These are phyloP conservation scores for Ilyonectria destructans DNA, from an alignment of 2,329 filamentous ascomycete genomes.

Conservation along the genomic window DNA sequence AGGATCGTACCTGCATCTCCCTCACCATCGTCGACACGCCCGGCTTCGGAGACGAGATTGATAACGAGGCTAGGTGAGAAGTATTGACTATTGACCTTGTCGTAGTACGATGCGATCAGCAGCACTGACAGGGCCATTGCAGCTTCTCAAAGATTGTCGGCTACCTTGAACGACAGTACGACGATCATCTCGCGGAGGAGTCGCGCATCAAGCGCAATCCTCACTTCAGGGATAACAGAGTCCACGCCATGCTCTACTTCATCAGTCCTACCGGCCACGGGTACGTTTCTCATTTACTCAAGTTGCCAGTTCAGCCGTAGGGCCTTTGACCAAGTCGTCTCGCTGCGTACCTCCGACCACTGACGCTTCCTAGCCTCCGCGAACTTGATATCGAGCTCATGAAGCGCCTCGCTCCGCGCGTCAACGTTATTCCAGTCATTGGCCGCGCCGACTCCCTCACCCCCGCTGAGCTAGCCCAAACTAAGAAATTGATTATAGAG, in stretches of 20 bases:
- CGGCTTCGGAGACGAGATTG: conserved; percentile 98
- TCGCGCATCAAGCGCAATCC: conserved; percentile 99
- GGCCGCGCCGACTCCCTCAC: conserved; percentile 98
- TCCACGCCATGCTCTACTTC: conserved; percentile 98
- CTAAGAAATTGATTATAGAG: conserved; percentile 99
- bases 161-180: conserved; percentile 99
- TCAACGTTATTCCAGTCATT: conserved; percentile 99
- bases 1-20: conserved; percentile 98
- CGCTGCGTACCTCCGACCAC: too few relatives aligned
- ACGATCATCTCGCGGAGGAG: conserved; percentile 99
- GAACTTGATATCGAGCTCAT: conserved; percentile 99
- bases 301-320: neutral
- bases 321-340: too few relatives aligned
- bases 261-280: conserved; percentile 98
- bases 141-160: conserved; percentile 98
- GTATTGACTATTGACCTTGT: too few relatives aligned
- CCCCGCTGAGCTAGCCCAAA: conserved; percentile 95
- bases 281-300: conserved; percentile 63
- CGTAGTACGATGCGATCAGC: too few relatives aligned
- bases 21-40: conserved; percentile 99
- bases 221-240: conserved; percentile 98
- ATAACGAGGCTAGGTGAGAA: conserved; percentile 94
- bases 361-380: conserved; percentile 77
- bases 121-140: conserved; percentile 27
- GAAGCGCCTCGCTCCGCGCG: conserved; percentile 97